Base-by-base conservation (phyloP, 495 filamentous ascomycete genomes). In the Schizothecium vesticola region DNA sequence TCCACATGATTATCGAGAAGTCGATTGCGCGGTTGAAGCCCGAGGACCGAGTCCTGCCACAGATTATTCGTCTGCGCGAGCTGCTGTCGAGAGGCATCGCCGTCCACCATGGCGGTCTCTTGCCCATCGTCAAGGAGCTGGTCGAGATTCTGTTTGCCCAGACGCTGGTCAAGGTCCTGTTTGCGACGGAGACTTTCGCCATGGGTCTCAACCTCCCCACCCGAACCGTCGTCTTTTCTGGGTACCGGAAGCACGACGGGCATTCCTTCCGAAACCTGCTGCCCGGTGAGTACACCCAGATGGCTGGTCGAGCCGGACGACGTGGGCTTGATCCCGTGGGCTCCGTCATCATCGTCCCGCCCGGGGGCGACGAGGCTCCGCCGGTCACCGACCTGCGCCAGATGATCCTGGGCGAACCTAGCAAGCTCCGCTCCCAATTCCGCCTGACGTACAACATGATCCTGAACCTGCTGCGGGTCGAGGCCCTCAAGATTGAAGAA, bases 381-480 rank as follows among this genome's bases (percentile, higher is more conserved):
- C 90, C 93, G n/a, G 92, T 86, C 31, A 87, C 82, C 25, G 86
- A 91, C 56, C 80, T 99, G 66, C 86, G 90, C 62, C 88, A 92
- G 68, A 99, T 99, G 94, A 97, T 98, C 69, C 86, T 98, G 8
- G 95, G 96, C 61, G 91, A 96, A 73, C 95, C 95, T 33, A 96
- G 92, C 59, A 98, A 97, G 82, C 86, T 99, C 61, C 86, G 92
- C 56, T 97, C 94, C 25, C 96, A 99, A 75, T 99, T 99, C 83
- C 87, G 95, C 68, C 84, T 99, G 56, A 99, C 95, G 1, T 99
- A 99, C 82, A 98, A 97, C 78, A 99, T 99, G 95, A 99, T 99
- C 56, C 83, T 99, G 58, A 99, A 98, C 72, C 86, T 99, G 9
- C 83, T 99, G 23, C 90, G 95, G 22, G 95, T 99, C 21, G 95